These are phyloP conservation scores for Abortiporus biennis DNA, from an alignment of 1,284 basidiomycete genomes.

Conservation along the genomic window DNA sequence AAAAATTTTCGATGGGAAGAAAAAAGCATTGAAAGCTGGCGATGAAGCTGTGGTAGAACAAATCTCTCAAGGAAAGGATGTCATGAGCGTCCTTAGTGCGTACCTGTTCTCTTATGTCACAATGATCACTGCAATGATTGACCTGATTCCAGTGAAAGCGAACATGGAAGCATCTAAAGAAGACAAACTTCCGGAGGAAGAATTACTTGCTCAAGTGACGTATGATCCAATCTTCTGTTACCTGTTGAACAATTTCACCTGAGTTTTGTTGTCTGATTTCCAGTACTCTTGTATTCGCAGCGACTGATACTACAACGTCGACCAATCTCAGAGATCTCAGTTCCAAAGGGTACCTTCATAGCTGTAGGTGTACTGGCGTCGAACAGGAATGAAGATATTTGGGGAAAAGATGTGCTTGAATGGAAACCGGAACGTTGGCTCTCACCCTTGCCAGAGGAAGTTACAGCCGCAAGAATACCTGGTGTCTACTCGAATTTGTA, in stretches of 20 bases:
- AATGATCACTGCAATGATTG: background rate
- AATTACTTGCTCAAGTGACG: slow-evolving; percentile 9
- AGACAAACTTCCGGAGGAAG: slow-evolving; percentile 8
- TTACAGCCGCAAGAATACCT: slow-evolving; percentile 16
- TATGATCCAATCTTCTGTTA: background rate
- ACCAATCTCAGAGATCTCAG: slow-evolving; percentile 29
- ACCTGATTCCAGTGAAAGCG: slow-evolving; percentile 3
- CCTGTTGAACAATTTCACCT: background rate
- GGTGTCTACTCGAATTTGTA: slow-evolving; percentile 23
- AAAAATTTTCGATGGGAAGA: slow-evolving; percentile 16
- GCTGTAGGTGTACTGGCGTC: slow-evolving; percentile 40
- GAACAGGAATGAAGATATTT: slow-evolving; percentile 40
- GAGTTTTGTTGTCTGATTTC: background rate
- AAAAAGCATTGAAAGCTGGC: slow-evolving; percentile 10
- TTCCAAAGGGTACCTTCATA: slow-evolving; percentile 39
- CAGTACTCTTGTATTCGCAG: slow-evolving; percentile 7
- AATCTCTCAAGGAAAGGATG: slow-evolving; percentile 16
- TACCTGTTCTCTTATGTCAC: background rate
- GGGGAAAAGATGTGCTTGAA: slow-evolving; percentile 48
- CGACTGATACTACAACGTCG: slow-evolving; percentile 16
- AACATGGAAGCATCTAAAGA: slow-evolving; percentile 3
- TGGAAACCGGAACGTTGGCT: slow-evolving; percentile 35
- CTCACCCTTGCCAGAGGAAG: slow-evolving; percentile 12
- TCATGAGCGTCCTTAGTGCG: slow-evolving; percentile 20
- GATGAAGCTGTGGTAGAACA: slow-evolving; percentile 13